Percentiles rank a stretch among this genome's conserved stretches.
phyloP scores from a whole-genome alignment of 2,329 filamentous ascomycete genomes.

The Escovopsis sp. region DNA sequence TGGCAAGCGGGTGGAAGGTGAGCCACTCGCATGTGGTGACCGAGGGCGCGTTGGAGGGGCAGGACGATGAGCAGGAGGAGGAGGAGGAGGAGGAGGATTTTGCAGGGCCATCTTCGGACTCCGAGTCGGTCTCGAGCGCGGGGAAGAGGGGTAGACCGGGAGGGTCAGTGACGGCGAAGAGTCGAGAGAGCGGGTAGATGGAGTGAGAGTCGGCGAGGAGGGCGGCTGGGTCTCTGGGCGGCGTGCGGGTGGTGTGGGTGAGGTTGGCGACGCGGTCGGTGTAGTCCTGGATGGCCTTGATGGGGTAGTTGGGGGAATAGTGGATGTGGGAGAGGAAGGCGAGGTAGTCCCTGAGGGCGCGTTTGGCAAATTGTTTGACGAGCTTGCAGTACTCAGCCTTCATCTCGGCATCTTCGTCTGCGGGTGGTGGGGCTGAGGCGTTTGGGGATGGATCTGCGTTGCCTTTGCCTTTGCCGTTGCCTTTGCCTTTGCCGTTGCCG shows the following conservation, averaged over 20 bases:
- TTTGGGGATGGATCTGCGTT: too few species aligned
- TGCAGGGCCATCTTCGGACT: too few species aligned
- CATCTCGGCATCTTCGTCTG: constrained; percentile 5
- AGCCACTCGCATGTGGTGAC: constrained; percentile 16
- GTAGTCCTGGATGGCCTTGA: constrained; percentile 42
- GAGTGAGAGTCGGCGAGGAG: constrained; percentile 15
- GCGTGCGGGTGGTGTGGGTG: constrained; percentile 27
- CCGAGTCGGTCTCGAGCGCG: too few species aligned
- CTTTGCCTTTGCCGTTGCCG: constrained; percentile 5
- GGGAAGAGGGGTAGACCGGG: too few species aligned
- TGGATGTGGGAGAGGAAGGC: constrained; percentile 60
- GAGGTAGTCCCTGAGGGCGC: constrained; percentile 59
- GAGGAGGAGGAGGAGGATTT: constrained; percentile 62
- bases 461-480: neutral
- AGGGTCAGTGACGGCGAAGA: too few species aligned
- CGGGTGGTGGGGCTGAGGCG: neutral
- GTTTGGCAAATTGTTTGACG: constrained; percentile 60
- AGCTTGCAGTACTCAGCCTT: constrained; percentile 35
- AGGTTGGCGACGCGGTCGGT: constrained; percentile 41
- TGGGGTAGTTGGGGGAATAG: constrained; percentile 57
- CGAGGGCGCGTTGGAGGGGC: constrained; percentile 41
- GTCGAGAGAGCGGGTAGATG: constrained; percentile 33
- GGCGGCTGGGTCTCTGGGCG: too few species aligned
- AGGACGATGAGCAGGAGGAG: constrained; percentile 50
- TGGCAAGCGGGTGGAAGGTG: constrained; percentile 68